phyloP scores from a whole-genome alignment of 495 filamentous ascomycete genomes.

The Aspergillus sparsus region DNA sequence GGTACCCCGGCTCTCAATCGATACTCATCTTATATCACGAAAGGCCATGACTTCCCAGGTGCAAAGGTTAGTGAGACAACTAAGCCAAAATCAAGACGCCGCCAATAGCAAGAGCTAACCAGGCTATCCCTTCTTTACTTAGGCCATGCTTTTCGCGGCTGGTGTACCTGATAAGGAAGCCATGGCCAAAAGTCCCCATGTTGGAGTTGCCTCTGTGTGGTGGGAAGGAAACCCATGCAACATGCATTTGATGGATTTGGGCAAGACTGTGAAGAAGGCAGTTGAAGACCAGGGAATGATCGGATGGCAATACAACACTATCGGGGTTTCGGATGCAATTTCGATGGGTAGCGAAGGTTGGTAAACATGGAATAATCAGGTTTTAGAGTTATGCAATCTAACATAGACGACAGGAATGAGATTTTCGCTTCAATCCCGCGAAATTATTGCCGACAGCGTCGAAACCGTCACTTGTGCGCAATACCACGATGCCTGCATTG shows the following conservation, averaged over 20 bases:
- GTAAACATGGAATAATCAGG: conserved; percentile 13
- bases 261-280: conserved; percentile 83
- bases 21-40: conserved; percentile 71
- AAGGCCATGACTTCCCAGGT: conserved; percentile 88
- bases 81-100: not conserved
- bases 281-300: conserved; percentile 83
- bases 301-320: conserved; percentile 91
- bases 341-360: conserved; percentile 94
- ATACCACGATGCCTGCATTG: conserved; percentile 90
- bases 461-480: conserved; percentile 89
- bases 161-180: conserved; percentile 80
- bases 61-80: conserved; percentile 63
- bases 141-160: conserved; percentile 96
- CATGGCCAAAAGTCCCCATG: conserved; percentile 90
- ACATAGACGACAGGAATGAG: conserved; percentile 72
- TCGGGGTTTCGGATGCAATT: conserved; percentile 92
- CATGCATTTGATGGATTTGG: conserved; percentile 76
- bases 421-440: conserved; percentile 91
- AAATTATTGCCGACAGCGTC: conserved; percentile 93
- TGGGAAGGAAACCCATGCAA: conserved; percentile 98
- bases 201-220: conserved; percentile 89
- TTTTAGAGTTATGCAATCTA: not conserved
- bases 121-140: not conserved
- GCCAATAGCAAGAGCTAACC: not conserved
- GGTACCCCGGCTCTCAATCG: conserved; percentile 68